Conservation (phyloP, 768 basidiomycete genomes). For the Pleurotus tuoliensis region DNA sequence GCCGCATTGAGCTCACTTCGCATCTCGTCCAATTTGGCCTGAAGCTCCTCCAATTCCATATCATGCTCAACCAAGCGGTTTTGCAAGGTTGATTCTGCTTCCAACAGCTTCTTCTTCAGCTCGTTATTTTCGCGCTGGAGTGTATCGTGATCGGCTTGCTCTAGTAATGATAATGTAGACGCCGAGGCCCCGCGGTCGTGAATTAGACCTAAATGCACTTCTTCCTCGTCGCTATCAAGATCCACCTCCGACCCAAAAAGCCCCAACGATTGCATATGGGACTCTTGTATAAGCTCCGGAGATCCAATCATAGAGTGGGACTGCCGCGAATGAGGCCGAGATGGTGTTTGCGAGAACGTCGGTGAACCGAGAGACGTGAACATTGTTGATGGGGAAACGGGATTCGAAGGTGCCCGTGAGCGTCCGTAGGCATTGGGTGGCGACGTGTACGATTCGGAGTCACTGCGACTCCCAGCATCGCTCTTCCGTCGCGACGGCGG, state of each 20-base stretch:
- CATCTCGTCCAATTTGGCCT: constrained; percentile 73
- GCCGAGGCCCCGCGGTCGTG: constrained; percentile 53
- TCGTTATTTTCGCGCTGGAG: constrained; percentile 73
- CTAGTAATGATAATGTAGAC: constrained; percentile 69
- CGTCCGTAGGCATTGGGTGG: constrained; percentile 28
- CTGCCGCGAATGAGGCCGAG: constrained; percentile 67
- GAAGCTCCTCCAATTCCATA: constrained; percentile 76
- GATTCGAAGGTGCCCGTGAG: constrained; percentile 69
- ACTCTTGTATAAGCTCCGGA: constrained; percentile 5
- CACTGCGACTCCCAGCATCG: constrained; percentile 70
- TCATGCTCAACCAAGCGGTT: constrained; percentile 74
- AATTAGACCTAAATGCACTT: constrained; percentile 52
- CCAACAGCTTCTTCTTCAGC: constrained; percentile 67
- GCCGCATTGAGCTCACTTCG: constrained; percentile 71
- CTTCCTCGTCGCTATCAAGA: constrained; percentile 40
- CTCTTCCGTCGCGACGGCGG: constrained; percentile 71
- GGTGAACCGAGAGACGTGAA: constrained; percentile 33
- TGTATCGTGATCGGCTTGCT: constrained; percentile 69
- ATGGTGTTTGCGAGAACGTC: constrained; percentile 31
- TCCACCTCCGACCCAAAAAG: constrained; percentile 39
- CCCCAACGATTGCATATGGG: background rate
- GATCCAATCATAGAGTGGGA: constrained; percentile 20
- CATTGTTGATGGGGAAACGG: constrained; percentile 47
- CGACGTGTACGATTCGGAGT: constrained; percentile 59
- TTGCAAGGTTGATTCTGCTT: constrained; percentile 67